phyloP scores from a whole-genome alignment of 2,329 filamentous ascomycete species.

The Diaporthe capsici region DNA sequence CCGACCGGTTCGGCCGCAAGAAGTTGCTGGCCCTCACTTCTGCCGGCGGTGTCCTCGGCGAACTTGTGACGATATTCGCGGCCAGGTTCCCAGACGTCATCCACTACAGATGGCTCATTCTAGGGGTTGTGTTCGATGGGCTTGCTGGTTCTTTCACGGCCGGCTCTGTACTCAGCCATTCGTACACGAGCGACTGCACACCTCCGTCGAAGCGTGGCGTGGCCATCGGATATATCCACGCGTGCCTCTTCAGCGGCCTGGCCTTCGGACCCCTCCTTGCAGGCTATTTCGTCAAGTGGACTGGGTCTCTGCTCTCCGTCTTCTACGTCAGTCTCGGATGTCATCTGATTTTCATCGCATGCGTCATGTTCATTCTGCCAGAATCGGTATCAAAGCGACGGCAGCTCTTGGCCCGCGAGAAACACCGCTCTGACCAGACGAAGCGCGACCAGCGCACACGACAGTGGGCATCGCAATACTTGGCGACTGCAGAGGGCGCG shows the following conservation, averaged over 20 bases:
- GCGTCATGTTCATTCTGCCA: slow-evolving; percentile 79
- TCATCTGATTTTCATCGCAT: slow-evolving; percentile 81
- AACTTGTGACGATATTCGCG: slow-evolving; percentile 83
- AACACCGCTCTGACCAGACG: slow-evolving; percentile 65
- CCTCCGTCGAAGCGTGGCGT: slow-evolving; percentile 84
- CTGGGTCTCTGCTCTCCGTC: slow-evolving; percentile 81
- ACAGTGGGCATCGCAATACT: slow-evolving; percentile 39
- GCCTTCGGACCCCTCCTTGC: slow-evolving; percentile 88
- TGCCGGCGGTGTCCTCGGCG: slow-evolving; percentile 79
- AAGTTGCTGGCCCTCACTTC: slow-evolving; percentile 81
- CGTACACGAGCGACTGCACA: slow-evolving; percentile 92
- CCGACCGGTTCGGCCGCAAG: slow-evolving; percentile 88
- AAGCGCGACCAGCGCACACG: slow-evolving; percentile 51
- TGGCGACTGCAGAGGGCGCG: slow-evolving; percentile 43
- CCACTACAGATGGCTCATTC: slow-evolving; percentile 82
- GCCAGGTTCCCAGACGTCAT: slow-evolving; percentile 81
- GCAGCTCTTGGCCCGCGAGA: slow-evolving; percentile 79
- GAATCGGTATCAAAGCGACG: slow-evolving; percentile 86
- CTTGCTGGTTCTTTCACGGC: slow-evolving; percentile 90
- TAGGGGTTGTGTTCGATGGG: slow-evolving; percentile 85
- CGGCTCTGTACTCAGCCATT: slow-evolving; percentile 81
- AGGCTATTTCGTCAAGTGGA: slow-evolving; percentile 83
- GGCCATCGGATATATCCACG: slow-evolving; percentile 90
- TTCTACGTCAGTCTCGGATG: slow-evolving; percentile 86
- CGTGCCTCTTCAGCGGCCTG: slow-evolving; percentile 89